Evolutionary conservation across 164 flowering plant species (phyloP), one percentile per base, ranked within the genome.

Genomic region (Saururus chinensis): DNA sequence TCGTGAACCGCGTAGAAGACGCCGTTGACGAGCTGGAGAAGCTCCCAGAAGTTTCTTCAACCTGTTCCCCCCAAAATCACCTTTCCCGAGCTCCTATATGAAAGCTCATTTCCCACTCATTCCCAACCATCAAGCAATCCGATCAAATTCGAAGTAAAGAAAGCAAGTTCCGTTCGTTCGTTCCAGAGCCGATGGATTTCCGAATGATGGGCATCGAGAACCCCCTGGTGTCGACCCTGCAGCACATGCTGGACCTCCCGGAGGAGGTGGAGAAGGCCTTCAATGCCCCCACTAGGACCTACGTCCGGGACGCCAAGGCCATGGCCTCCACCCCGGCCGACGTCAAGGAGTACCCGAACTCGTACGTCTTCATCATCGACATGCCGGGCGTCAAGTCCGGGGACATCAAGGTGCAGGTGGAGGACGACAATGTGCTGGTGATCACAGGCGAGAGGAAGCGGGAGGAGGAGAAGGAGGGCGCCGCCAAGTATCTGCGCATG

Each of bases 261-360:
- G 78, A 77, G 35, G 74, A 74, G 56, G 30, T 53, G 41, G 77
- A 73, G 40, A 76, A 71, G 56, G 37, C 75, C 9, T 19, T 23
- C 56, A 66, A 60, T 68, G 69, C 68, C 3, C 86, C 84, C 0
- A 64, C 81, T 0, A 65, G 76, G 19, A 64, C 74, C 62, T 85
- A 81, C 79, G 82, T 81, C 40, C 79, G 83, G 9, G 86, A 85
- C 68, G 83, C 85, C 30, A 76, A 71, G 71, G 90, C 87, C 23
- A 82, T 85, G 85, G 87, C 81, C 20, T 74, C 77, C 4, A 81
- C 87, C 0, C 81, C 82, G 1, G 84, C 81, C 8, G 87, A 82
- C 75, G 69, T 82, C 56, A 74, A 64, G 61, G 87, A 79, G 65
- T 71, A 71, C 61, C 82, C 79, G 4, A 72, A 70, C 37, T 65